phyloP scores from a whole-genome alignment of 116 monocot genomes.

The Posidonia oceanica region DNA sequence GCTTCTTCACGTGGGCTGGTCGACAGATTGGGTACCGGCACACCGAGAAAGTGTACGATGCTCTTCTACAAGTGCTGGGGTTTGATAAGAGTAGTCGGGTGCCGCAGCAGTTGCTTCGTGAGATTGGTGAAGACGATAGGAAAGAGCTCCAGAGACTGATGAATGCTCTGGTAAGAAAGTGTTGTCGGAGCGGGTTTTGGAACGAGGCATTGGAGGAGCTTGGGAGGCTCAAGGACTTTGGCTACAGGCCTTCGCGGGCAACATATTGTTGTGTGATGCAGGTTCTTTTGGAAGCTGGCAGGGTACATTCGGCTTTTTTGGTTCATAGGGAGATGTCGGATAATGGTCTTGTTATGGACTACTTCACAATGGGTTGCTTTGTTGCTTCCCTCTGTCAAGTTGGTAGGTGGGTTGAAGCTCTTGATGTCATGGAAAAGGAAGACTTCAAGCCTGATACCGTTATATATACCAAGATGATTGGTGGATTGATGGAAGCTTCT shows the following conservation, averaged over 20 bases:
- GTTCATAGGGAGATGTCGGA: constrained; percentile 81
- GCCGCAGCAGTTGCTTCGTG: constrained; percentile 38
- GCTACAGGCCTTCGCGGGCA: constrained; percentile 45
- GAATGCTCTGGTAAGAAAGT: constrained; percentile 67
- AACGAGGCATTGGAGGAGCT: constrained; percentile 73
- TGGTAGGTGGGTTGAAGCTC: constrained; percentile 76
- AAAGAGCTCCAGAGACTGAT: constrained; percentile 75
- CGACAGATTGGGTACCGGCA: constrained; percentile 80
- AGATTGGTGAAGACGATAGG: constrained; percentile 66
- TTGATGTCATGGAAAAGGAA: constrained; percentile 63
- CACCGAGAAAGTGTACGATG: constrained; percentile 33
- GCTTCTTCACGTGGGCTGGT: constrained; percentile 87
- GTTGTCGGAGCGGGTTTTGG: constrained; percentile 63
- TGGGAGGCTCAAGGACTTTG: constrained; percentile 82
- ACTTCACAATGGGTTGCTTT: constrained; percentile 58
- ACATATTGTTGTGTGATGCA: constrained; percentile 72
- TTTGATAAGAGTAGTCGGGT: constrained; percentile 35
- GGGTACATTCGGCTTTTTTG: constrained; percentile 66
- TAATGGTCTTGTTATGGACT: constrained; percentile 48
- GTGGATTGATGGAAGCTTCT: constrained; percentile 83
- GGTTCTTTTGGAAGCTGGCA: constrained; percentile 48
- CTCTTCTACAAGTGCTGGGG: constrained; percentile 41
- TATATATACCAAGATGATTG: constrained; percentile 81
- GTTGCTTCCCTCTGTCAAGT: constrained; percentile 63
- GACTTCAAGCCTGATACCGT: constrained; percentile 68